A percentile compares a stretch with the other conserved stretches of the same genome.
Conservation (phyloP, 306 rosid genomes). For the Dalbergia oliveri region DNA sequence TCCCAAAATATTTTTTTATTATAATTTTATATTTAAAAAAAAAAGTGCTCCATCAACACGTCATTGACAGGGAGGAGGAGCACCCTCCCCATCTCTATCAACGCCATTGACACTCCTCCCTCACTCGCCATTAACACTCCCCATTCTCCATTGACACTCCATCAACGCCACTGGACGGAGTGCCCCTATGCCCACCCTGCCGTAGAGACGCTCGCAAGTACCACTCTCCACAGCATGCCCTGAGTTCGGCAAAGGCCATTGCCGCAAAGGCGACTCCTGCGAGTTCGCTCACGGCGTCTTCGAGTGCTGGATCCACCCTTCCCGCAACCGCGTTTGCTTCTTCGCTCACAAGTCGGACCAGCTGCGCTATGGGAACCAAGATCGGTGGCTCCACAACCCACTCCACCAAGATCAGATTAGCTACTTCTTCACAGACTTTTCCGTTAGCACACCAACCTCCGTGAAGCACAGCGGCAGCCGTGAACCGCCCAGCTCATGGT, state of each 20-base stretch:
- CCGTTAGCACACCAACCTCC: too few relatives aligned
- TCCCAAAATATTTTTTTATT: too few relatives aligned
- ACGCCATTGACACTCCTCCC: neutral
- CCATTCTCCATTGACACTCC: slow-evolving; percentile 73
- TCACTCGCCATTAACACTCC: slow-evolving; percentile 39
- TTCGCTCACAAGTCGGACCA: too few relatives aligned
- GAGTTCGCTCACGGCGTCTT: slow-evolving; percentile 93
- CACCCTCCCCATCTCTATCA: slow-evolving; percentile 46
- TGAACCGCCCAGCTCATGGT: too few relatives aligned
- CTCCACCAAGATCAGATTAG: too few relatives aligned
- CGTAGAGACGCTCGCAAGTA: slow-evolving; percentile 81
- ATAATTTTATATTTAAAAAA: too few relatives aligned
- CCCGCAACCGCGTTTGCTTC: too few relatives aligned
- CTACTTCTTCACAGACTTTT: too few relatives aligned
- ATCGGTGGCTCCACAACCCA: too few relatives aligned
- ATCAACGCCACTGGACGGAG: slow-evolving; percentile 92
- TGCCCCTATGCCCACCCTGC: slow-evolving; percentile 93
- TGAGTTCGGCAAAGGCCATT: slow-evolving; percentile 77
- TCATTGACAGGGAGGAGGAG: slow-evolving; percentile 34
- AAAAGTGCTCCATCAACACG: too few relatives aligned
- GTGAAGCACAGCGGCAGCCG: too few relatives aligned
- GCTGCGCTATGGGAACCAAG: too few relatives aligned
- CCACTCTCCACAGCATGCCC: slow-evolving; percentile 76
- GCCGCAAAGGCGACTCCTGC: slow-evolving; percentile 77
- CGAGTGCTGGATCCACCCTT: slow-evolving; percentile 96